These are phyloP conservation scores for Aspergillus steynii DNA, from an alignment of 495 filamentous ascomycete genomes.

Conservation along the genomic window DNA sequence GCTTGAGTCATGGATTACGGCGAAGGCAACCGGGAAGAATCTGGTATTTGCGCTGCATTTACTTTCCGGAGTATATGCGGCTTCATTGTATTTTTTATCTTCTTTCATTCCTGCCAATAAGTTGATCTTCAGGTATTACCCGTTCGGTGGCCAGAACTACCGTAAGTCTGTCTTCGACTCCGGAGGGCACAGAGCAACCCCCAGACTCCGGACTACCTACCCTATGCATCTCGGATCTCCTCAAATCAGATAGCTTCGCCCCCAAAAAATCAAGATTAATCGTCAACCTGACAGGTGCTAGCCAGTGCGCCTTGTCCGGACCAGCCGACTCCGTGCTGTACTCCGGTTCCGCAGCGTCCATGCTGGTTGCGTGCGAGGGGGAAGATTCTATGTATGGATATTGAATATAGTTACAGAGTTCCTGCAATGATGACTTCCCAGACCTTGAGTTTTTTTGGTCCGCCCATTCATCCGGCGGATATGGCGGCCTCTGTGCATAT, in stretches of 20 bases:
- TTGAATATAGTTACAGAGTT: neutral
- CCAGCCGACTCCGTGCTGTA: neutral
- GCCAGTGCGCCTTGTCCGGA: neutral
- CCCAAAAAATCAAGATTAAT: constrained; percentile 3
- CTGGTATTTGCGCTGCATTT: too few species aligned
- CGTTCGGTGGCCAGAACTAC: too few species aligned
- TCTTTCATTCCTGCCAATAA: too few species aligned
- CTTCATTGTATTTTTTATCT: too few species aligned
- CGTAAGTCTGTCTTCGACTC: too few species aligned
- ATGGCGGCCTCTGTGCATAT: constrained; percentile 7
- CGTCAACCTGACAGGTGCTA: neutral
- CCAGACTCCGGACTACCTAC: neutral
- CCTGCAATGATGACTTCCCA: neutral
- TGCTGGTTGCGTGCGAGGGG: neutral
- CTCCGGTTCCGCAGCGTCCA: neutral
- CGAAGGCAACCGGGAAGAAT: too few species aligned
- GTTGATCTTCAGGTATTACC: too few species aligned
- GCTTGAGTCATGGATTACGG: too few species aligned
- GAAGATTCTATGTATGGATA: neutral
- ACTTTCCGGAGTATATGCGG: too few species aligned
- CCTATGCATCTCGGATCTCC: neutral
- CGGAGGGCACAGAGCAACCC: too few species aligned
- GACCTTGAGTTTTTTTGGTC: neutral
- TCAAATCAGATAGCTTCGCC: neutral
- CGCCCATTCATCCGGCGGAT: constrained; percentile 3